A percentile compares a stretch with the other conserved stretches of the same genome.
Evolutionary conservation across 257 asterid species (phyloP).

Genomic region (Ilex asprella): DNA sequence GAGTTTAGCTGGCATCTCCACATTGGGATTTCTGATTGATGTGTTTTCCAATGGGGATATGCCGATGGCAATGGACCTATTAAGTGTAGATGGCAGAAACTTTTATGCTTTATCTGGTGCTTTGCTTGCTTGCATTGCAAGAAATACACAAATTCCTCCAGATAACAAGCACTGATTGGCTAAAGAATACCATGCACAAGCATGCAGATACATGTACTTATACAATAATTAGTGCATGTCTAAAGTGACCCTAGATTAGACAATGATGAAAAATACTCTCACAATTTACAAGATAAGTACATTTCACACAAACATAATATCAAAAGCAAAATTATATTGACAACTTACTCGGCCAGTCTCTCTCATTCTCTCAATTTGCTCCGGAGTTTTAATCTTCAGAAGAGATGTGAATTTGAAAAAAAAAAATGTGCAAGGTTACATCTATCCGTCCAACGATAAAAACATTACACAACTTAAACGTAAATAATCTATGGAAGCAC

Average conservation of each 20-base stretch:
- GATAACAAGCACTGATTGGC: too few species aligned
- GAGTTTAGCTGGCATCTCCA: too few species aligned
- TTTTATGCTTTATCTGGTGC: too few species aligned
- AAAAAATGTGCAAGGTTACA: constrained; percentile 18
- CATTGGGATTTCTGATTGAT: too few species aligned
- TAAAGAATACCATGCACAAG: not conserved
- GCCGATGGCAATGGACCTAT: too few species aligned
- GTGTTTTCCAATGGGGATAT: too few species aligned
- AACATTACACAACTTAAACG: not conserved
- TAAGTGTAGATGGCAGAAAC: too few species aligned
- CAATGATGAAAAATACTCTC: not conserved
- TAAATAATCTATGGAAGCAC: not conserved
- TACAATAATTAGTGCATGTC: not conserved
- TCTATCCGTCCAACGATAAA: not conserved
- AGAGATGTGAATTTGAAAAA: constrained; percentile 16
- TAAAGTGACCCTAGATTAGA: not conserved
- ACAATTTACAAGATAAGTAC: not conserved
- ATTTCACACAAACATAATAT: not conserved
- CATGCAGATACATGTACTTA: not conserved
- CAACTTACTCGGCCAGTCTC: constrained; percentile 84
- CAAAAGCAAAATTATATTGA: constrained; percentile 12
- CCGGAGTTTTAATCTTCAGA: constrained; percentile 80
- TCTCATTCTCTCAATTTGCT: constrained; percentile 81
- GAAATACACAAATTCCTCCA: too few species aligned
- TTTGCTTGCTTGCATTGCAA: too few species aligned